phyloP scores from a whole-genome alignment of 2,329 filamentous ascomycete species.

The Colletotrichum somersetense region DNA sequence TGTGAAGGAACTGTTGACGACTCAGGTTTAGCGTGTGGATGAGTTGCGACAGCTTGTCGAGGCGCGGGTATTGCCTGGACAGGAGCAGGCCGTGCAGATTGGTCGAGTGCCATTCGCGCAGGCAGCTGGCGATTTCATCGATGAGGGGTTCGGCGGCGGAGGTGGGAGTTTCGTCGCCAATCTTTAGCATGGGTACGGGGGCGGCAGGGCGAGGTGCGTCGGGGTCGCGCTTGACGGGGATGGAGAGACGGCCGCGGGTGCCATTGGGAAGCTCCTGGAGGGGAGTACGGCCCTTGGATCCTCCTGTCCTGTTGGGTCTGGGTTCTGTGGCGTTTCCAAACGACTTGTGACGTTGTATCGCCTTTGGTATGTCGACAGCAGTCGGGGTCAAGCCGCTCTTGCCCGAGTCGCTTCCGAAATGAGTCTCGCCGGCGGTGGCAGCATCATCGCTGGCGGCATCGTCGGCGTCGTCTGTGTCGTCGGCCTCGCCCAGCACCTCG shows the following conservation, averaged over 20 bases:
- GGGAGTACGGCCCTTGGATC: constrained; percentile 42
- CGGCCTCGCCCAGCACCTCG: constrained; percentile 85
- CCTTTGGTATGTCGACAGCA: constrained; percentile 53
- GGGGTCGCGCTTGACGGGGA: constrained; percentile 70
- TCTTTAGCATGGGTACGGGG: constrained; percentile 96
- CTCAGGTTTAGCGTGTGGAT: constrained; percentile 87
- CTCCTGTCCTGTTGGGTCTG: constrained; percentile 37
- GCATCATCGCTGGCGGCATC: constrained; percentile 46
- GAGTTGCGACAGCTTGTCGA: constrained; percentile 85
- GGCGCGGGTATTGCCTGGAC: constrained; percentile 80
- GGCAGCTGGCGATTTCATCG: constrained; percentile 96
- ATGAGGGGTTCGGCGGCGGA: constrained; percentile 91
- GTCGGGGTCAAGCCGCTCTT: constrained; percentile 64
- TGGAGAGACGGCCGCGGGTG: constrained; percentile 57
- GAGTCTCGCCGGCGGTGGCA: constrained; percentile 30
- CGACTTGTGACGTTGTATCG: constrained; percentile 48
- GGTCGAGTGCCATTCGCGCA: constrained; percentile 98
- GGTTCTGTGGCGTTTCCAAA: constrained; percentile 42
- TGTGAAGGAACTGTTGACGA: constrained; percentile 90
- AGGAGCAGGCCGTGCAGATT: constrained; percentile 94
- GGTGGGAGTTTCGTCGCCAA: constrained; percentile 95
- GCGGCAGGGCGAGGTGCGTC: constrained; percentile 83
- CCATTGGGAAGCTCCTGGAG: constrained; percentile 55
- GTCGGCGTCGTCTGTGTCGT: constrained; percentile 63
- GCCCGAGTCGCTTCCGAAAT: constrained; percentile 61